phyloP scores from a whole-genome alignment of 1,284 basidiomycete genomes.

The Melampsora allii-populina region DNA sequence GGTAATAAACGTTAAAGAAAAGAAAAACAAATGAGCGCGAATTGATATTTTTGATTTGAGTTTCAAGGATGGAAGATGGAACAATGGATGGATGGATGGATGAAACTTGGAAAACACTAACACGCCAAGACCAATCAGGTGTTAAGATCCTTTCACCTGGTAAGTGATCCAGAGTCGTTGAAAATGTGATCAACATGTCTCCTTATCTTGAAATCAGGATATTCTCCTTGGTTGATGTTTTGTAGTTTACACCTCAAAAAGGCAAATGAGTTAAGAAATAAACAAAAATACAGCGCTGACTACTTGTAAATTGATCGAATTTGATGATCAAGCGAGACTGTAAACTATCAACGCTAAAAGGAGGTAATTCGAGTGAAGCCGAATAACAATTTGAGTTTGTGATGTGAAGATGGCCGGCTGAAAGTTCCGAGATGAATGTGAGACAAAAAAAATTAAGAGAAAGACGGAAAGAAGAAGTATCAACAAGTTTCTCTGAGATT shows the following conservation, averaged over 20 bases:
- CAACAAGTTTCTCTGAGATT: no score
- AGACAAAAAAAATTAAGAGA: neutral
- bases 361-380: no score
- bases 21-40: neutral
- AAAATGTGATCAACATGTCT: conserved; percentile 1
- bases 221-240: no score
- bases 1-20: neutral
- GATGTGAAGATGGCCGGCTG: no score
- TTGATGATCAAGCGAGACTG: no score
- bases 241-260: no score
- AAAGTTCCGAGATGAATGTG: neutral
- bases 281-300: no score
- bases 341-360: no score
- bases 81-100: neutral
- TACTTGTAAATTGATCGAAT: no score
- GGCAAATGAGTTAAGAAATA: no score
- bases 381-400: no score
- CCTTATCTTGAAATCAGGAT: neutral
- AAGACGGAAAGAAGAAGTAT: neutral
- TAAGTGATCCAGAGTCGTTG: neutral
- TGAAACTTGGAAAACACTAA: neutral
- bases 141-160: neutral
- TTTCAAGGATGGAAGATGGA: neutral
- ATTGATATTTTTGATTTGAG: no score
- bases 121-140: conserved; percentile 3